phyloP scores from a whole-genome alignment of 2,329 filamentous ascomycete genomes.

The Calcarisporium arbuscula region DNA sequence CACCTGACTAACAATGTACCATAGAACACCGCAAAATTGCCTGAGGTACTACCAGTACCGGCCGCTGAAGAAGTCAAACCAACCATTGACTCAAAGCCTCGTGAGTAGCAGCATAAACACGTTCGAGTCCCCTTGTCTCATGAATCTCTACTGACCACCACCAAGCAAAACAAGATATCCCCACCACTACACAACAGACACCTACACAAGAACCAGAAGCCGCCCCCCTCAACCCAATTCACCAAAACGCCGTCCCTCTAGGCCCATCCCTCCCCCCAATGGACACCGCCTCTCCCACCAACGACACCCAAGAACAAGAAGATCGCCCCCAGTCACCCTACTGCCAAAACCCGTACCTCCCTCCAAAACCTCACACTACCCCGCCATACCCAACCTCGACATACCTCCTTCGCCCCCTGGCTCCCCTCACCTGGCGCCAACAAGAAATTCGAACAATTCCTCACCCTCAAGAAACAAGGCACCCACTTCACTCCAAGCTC shows the following conservation, averaged over 20 bases:
- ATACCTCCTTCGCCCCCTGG: conserved; percentile 70
- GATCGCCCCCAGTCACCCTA: conserved; percentile 24
- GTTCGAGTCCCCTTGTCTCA: too few species aligned
- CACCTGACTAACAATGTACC: too few species aligned
- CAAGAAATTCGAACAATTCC: conserved; percentile 66
- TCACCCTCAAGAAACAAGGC: conserved; percentile 69
- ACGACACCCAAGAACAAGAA: conserved; percentile 13
- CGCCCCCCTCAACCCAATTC: conserved; percentile 20
- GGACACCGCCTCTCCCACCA: conserved; percentile 15
- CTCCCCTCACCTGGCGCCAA: conserved; percentile 47
- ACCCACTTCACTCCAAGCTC: conserved; percentile 71
- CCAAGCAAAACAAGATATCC: too few species aligned
- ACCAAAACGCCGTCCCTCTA: conserved; percentile 24
- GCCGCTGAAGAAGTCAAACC: too few species aligned
- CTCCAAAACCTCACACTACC: conserved; percentile 69
- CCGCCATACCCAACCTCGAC: conserved; percentile 62
- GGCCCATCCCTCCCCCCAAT: conserved; percentile 33
- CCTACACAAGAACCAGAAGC: conserved; percentile 1
- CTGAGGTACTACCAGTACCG: too few species aligned
- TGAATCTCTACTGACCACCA: too few species aligned
- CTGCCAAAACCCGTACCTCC: conserved; percentile 52
- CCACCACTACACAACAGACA: too few species aligned
- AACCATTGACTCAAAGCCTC: too few species aligned
- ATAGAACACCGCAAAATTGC: too few species aligned
- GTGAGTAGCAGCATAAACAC: too few species aligned